Percentiles rank a stretch among this genome's conserved stretches.
Conservation (phyloP, 2,329 filamentous ascomycete species). For the Fusarium subtropicale region DNA sequence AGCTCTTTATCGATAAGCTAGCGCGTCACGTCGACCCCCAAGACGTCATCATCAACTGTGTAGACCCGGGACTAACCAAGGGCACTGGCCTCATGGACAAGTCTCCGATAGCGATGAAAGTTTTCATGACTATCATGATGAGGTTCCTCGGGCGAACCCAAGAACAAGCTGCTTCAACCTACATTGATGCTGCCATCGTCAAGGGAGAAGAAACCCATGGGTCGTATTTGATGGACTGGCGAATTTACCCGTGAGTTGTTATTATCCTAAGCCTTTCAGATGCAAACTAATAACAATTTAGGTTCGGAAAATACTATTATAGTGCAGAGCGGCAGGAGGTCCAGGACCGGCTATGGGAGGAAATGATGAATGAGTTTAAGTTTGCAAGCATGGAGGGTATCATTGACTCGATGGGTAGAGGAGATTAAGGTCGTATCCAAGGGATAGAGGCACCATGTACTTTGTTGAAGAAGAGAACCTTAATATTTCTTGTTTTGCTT, state of each 20-base stretch:
- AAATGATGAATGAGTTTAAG: slow-evolving; percentile 14
- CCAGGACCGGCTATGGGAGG: slow-evolving; percentile 1
- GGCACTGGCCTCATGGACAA: slow-evolving; percentile 5
- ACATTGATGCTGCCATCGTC: neutral
- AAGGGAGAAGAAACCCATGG: slow-evolving; percentile 7
- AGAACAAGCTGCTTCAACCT: neutral
- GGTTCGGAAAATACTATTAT: slow-evolving; percentile 2
- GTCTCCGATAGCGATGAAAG: neutral
- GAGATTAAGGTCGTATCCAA: fast-evolving
- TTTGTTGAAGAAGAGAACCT: neutral
- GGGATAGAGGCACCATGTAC: neutral
- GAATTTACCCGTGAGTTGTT: slow-evolving; percentile 1
- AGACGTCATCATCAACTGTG: slow-evolving; percentile 5
- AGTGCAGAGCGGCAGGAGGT: neutral
- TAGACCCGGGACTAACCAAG: slow-evolving; percentile 10
- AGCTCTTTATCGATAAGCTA: slow-evolving; percentile 2
- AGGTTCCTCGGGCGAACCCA: neutral
- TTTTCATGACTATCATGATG: neutral
- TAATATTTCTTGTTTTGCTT: neutral
- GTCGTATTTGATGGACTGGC: slow-evolving; percentile 12
- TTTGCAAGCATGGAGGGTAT: neutral
- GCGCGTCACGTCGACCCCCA: neutral
- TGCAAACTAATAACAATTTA: neutral
- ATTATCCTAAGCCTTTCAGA: fast-evolving
- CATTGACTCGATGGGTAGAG: neutral